Evolutionary conservation across 371 early-diverging fungal species (phyloP).

Genomic region (Lichtheimia hyalospora): DNA sequence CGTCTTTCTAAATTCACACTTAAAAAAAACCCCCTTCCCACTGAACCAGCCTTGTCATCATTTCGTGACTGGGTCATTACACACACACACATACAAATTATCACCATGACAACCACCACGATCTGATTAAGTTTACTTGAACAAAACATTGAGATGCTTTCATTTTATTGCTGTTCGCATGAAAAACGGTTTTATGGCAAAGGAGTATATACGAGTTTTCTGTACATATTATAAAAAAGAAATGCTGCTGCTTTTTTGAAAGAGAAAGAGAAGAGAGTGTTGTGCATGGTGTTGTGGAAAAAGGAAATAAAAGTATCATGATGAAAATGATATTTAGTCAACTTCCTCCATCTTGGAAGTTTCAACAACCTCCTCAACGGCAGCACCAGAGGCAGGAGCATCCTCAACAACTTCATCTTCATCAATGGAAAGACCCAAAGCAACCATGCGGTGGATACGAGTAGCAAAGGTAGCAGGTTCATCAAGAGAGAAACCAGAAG

Average conservation of each 20-base stretch:
- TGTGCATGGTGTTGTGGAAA: too few relatives aligned
- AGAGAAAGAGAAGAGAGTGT: too few relatives aligned
- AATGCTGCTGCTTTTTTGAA: too few relatives aligned
- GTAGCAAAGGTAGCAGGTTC: conserved; percentile 90
- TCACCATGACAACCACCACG: not conserved
- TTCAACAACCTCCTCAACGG: conserved; percentile 63
- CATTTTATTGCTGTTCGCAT: not conserved
- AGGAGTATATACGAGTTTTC: too few relatives aligned
- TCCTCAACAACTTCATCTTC: conserved; percentile 66
- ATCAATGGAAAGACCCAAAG: conserved; percentile 94
- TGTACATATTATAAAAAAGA: too few relatives aligned
- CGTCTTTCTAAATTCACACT: not conserved
- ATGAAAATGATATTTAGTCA: not conserved
- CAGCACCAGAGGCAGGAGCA: conserved; percentile 41
- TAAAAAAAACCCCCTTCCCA: not conserved
- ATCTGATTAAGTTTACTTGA: not conserved
- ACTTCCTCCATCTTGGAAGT: conserved; percentile 69
- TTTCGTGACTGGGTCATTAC: too few relatives aligned
- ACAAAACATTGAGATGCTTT: conserved; percentile 2
- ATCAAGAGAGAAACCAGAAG: conserved; percentile 97
- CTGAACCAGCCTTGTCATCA: too few relatives aligned
- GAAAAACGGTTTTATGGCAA: too few relatives aligned
- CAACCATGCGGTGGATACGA: conserved; percentile 98
- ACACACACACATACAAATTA: not conserved
- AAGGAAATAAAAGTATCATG: too few relatives aligned